phyloP scores from a whole-genome alignment of 2,329 filamentous ascomycete genomes.

The Pseudogymnoascus sp. region DNA sequence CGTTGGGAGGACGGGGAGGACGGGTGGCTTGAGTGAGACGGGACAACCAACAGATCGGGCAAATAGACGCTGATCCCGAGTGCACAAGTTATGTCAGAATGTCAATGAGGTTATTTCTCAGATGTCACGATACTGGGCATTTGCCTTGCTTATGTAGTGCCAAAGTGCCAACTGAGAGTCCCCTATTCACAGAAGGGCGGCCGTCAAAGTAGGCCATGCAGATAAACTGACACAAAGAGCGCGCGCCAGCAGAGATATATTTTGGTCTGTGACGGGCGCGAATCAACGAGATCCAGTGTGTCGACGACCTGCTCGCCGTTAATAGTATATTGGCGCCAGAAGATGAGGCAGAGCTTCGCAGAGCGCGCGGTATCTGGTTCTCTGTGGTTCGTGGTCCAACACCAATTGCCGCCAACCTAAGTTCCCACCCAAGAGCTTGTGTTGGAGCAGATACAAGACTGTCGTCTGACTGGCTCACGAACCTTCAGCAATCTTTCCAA shows the following conservation, averaged over 20 bases:
- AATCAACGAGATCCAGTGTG: constrained; percentile 6
- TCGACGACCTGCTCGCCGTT: background rate
- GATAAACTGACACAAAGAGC: constrained; percentile 1
- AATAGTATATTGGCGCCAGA: background rate
- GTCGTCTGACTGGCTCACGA: background rate
- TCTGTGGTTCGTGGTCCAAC: background rate
- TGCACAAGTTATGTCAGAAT: background rate
- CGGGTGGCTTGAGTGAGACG: background rate
- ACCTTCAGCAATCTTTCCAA: background rate
- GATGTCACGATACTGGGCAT: background rate
- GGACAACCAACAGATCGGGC: background rate
- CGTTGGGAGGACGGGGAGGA: background rate
- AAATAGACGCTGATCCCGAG: background rate
- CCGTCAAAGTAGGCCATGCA: constrained; percentile 5
- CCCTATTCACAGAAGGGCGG: background rate
- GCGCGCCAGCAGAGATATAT: constrained; percentile 3
- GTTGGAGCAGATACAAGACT: background rate
- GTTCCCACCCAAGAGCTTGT: background rate
- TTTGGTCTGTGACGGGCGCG: background rate
- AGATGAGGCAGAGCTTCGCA: background rate
- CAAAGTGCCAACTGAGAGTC: background rate
- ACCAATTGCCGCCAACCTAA: background rate
- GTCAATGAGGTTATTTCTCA: background rate
- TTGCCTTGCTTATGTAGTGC: background rate
- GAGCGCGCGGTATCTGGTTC: background rate